phyloP scores from a whole-genome alignment of 2,329 filamentous ascomycete species.

The Hirsutella minnesotensis region DNA sequence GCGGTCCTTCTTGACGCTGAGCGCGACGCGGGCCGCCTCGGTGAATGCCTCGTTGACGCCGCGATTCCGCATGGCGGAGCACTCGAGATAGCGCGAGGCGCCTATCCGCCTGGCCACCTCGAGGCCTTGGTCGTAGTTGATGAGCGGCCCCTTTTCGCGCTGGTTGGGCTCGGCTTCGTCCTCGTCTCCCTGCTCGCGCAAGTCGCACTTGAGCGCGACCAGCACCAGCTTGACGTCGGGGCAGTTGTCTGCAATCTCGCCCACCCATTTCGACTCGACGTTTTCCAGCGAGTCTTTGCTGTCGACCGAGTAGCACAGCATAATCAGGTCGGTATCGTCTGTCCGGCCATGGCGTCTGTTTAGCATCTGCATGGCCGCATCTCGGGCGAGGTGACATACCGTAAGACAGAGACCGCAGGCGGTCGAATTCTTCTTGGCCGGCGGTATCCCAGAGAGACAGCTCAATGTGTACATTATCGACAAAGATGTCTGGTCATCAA shows the following conservation, averaged over 20 bases:
- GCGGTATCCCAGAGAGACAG: conserved; percentile 97
- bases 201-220: conserved; percentile 91
- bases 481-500: conserved; percentile 74
- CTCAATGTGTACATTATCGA: conserved; percentile 94
- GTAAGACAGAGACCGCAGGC: conserved; percentile 88
- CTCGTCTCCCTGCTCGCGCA: conserved; percentile 66
- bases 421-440: conserved; percentile 97
- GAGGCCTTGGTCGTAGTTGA: conserved; percentile 83
- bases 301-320: conserved; percentile 98
- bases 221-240: conserved; percentile 89
- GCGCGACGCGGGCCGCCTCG: conserved; percentile 86
- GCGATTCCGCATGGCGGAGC: conserved; percentile 94
- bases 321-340: conserved; percentile 90
- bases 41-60: conserved; percentile 98
- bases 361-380: background rate
- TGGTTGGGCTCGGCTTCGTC: conserved; percentile 53
- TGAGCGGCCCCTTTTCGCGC: conserved; percentile 57
- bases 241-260: conserved; percentile 96
- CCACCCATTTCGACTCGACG: conserved; percentile 96
- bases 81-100: conserved; percentile 90
- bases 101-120: conserved; percentile 86
- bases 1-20: conserved; percentile 57
- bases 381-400: conserved; percentile 33
- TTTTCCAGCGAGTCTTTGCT: conserved; percentile 95
- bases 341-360: background rate